phyloP scores from a whole-genome alignment of 345 rosid species.

The Rhizophora apiculata region DNA sequence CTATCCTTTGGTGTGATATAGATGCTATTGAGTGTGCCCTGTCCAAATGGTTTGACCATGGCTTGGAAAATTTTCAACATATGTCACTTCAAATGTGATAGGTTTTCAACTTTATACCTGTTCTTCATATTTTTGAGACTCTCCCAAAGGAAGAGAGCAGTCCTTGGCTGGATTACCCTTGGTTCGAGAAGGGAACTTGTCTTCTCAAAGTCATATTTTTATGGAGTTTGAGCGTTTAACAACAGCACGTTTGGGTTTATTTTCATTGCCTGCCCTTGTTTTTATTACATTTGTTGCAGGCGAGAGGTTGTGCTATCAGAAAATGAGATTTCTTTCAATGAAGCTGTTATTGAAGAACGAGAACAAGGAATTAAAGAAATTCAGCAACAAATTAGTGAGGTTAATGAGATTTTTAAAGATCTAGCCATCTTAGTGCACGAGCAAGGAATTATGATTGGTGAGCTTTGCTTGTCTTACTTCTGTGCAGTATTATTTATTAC shows the following conservation, averaged over 20 bases:
- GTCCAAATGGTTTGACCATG: not conserved
- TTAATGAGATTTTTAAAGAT: slow-evolving; percentile 77
- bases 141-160: not conserved
- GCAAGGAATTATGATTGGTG: slow-evolving; percentile 69
- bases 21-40: not conserved
- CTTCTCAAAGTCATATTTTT: not conserved
- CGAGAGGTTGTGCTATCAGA: slow-evolving; percentile 57
- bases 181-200: not conserved
- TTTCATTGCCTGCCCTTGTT: not conserved
- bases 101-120: not conserved
- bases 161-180: not conserved
- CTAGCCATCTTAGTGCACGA: slow-evolving; percentile 55
- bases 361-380: slow-evolving; percentile 75
- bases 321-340: slow-evolving; percentile 67
- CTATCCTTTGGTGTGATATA: too few relatives aligned
- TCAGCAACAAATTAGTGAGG: slow-evolving; percentile 65
- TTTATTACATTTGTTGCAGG: slow-evolving; percentile 27
- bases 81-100: not conserved
- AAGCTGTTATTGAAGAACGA: slow-evolving; percentile 70
- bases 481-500: not conserved
- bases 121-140: not conserved
- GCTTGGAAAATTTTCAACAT: not conserved
- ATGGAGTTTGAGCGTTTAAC: not conserved
- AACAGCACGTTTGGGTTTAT: not conserved
- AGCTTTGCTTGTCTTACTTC: slow-evolving; percentile 10